These are phyloP conservation scores for Verbascum thapsus DNA, from an alignment of 257 asterid species.

Conservation along the genomic window DNA sequence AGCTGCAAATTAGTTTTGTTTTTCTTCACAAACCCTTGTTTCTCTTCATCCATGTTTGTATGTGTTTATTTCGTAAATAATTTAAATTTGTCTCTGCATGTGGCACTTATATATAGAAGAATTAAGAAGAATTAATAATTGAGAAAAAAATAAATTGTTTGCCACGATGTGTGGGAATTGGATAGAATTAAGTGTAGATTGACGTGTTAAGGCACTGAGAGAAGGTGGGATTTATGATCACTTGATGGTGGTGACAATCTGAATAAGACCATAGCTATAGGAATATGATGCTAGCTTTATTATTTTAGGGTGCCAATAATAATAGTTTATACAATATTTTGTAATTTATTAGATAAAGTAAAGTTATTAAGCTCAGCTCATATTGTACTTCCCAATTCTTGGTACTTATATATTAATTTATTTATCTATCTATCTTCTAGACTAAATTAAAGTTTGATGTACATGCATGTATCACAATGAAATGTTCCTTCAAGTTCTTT, in stretches of 20 bases:
- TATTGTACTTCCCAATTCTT: neutral
- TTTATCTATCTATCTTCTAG: neutral
- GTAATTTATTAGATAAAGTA: no score
- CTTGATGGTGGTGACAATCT: constrained; percentile 45
- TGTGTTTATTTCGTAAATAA: neutral
- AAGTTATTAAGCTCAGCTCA: neutral
- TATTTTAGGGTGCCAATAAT: constrained; percentile 21
- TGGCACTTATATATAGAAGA: constrained; percentile 19
- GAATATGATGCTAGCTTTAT: neutral
- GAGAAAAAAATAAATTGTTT: neutral
- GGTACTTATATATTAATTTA: neutral
- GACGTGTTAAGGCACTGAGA: constrained; percentile 42
- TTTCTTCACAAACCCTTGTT: constrained; percentile 33
- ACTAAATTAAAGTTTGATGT: neutral
- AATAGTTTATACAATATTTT: neutral
- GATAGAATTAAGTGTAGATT: constrained; percentile 31
- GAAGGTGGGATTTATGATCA: constrained; percentile 23
- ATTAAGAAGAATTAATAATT: no score
- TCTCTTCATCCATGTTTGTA: constrained; percentile 47
- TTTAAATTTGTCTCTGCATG: constrained; percentile 9
- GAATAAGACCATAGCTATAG: constrained; percentile 39
- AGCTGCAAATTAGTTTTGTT: constrained; percentile 39
- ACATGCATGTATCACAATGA: constrained; percentile 11
- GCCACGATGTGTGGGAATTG: constrained; percentile 16
- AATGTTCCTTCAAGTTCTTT: neutral